Conservation (phyloP, 2,329 filamentous ascomycete species). For the Aspergillus glaucus region DNA sequence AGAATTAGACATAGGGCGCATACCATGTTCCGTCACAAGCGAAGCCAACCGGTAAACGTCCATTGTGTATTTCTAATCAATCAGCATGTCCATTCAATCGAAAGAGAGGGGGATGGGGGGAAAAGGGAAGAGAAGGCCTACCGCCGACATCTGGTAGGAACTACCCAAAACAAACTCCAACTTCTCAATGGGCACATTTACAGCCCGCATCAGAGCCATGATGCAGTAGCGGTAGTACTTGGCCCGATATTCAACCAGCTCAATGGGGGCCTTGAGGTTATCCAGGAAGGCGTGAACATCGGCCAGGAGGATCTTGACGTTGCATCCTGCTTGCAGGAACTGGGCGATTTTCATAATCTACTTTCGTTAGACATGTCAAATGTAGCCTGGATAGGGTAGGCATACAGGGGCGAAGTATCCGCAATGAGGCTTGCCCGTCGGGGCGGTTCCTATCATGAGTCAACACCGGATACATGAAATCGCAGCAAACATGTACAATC, state of each 20-base stretch:
- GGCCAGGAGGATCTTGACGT: conserved; percentile 66
- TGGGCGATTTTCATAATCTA: conserved; percentile 65
- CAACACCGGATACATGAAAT: neutral
- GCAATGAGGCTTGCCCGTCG: conserved; percentile 79
- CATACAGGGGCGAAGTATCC: conserved; percentile 59
- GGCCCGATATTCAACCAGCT: conserved; percentile 73
- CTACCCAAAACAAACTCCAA: conserved; percentile 81
- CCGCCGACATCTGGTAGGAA: conserved; percentile 57
- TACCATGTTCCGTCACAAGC: conserved; percentile 50
- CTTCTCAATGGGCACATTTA: conserved; percentile 69
- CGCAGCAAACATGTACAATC: neutral
- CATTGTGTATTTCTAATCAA: conserved; percentile 60
- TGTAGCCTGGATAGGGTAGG: neutral
- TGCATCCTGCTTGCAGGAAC: conserved; percentile 74
- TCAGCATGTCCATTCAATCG: conserved; percentile 30
- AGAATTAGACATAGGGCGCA: neutral
- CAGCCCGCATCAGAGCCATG: conserved; percentile 64
- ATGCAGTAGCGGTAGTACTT: conserved; percentile 78
- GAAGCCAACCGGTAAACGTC: conserved; percentile 72
- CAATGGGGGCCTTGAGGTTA: conserved; percentile 67
- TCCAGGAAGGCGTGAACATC: conserved; percentile 54
- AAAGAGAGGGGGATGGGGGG: neutral
- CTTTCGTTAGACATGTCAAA: neutral
- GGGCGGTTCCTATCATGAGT: conserved; percentile 51
- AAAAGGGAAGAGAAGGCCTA: neutral